A percentile compares a stretch with the other conserved stretches of the same genome.
phyloP scores from a whole-genome alignment of 306 rosid genomes.

The Macrotyloma uniflorum region DNA sequence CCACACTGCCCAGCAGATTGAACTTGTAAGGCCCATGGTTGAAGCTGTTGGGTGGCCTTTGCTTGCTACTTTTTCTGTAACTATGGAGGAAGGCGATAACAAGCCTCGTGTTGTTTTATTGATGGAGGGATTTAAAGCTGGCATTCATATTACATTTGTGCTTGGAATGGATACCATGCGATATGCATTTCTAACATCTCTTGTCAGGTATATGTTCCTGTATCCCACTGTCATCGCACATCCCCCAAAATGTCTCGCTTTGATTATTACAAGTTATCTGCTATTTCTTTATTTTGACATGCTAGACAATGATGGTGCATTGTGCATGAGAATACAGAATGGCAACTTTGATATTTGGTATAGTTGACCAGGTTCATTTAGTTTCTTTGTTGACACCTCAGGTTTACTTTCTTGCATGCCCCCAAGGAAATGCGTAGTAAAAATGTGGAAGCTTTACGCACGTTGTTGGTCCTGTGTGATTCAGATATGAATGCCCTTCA shows the following conservation, averaged over 20 bases:
- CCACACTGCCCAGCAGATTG: slow-evolving; percentile 88
- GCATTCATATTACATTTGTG: slow-evolving; percentile 84
- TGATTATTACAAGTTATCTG: neutral
- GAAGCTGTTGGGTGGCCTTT: slow-evolving; percentile 99
- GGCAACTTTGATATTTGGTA: slow-evolving; percentile 29
- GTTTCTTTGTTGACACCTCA: slow-evolving; percentile 53
- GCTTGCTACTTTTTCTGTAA: slow-evolving; percentile 97
- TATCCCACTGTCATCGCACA: neutral
- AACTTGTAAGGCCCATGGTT: slow-evolving; percentile 99
- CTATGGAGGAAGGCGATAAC: slow-evolving; percentile 99
- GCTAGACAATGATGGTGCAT: slow-evolving; percentile 28
- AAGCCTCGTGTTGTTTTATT: slow-evolving; percentile 87
- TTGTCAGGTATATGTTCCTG: slow-evolving; percentile 67
- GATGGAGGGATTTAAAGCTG: slow-evolving; percentile 99
- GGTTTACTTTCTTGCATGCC: slow-evolving; percentile 98
- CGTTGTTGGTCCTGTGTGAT: slow-evolving; percentile 76
- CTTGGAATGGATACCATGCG: slow-evolving; percentile 99
- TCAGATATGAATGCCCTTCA: slow-evolving; percentile 83
- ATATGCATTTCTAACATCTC: slow-evolving; percentile 97
- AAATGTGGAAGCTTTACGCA: slow-evolving; percentile 93
- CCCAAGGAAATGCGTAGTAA: slow-evolving; percentile 99
- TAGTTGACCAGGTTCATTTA: slow-evolving; percentile 35
- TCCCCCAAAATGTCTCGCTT: neutral
- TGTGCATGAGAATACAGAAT: slow-evolving; percentile 30
- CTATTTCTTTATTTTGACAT: slow-evolving; percentile 18